Evolutionary conservation across 768 basidiomycete genomes (phyloP).

Genomic region (Amanita subjunquillea): DNA sequence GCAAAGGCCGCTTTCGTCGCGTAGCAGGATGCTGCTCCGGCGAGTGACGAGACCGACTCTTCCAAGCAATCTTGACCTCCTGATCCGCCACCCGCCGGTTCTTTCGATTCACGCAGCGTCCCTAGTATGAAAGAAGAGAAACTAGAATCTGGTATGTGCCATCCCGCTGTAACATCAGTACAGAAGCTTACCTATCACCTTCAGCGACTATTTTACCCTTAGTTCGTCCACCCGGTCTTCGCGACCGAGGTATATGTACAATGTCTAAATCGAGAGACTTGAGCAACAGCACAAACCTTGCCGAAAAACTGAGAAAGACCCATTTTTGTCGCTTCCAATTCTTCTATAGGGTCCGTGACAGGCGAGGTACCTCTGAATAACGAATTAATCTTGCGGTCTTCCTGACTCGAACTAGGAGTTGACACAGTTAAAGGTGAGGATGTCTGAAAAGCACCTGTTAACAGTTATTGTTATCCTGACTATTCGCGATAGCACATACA

Average conservation of each 20-base stretch:
- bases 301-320: not conserved
- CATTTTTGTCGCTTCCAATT: slow-evolving; percentile 4
- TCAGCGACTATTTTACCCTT: not conserved
- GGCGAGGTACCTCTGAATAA: slow-evolving; percentile 3
- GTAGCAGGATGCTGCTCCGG: not conserved
- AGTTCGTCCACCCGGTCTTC: not conserved
- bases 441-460: not conserved
- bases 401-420: slow-evolving; percentile 5
- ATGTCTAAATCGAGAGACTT: not conserved
- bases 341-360: not conserved
- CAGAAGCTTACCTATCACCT: not conserved
- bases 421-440: slow-evolving; percentile 3
- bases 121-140: not conserved
- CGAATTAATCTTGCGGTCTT: not conserved
- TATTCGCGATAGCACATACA: not conserved
- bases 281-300: not conserved
- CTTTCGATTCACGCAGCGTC: not conserved
- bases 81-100: not conserved
- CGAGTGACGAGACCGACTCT: not conserved
- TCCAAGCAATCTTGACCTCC: no score
- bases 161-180: not conserved
- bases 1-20: not conserved
- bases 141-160: not conserved
- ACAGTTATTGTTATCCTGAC: not conserved
- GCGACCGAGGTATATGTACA: slow-evolving; percentile 1